phyloP scores from a whole-genome alignment of 805 yeast genomes.

The Groenewaldozyma salmanticensis region DNA sequence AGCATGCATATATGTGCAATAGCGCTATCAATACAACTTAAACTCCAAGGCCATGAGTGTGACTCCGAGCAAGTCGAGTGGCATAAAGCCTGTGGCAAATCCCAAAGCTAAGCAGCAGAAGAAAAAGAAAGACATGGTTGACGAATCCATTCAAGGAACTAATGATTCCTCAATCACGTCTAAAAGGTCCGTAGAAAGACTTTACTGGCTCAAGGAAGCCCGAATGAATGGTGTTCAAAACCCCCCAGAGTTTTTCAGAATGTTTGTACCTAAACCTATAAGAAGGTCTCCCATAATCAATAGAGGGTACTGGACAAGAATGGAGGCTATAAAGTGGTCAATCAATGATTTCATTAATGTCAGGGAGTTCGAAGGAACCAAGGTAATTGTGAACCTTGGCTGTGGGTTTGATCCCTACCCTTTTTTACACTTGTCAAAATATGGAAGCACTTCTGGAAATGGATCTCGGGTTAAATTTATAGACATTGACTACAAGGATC shows the following conservation, averaged over 20 bases:
- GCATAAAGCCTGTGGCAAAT: too few relatives aligned
- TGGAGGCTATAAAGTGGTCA: slow-evolving; percentile 53
- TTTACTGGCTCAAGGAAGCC: slow-evolving; percentile 30
- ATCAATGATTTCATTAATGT: slow-evolving; percentile 33
- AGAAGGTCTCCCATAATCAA: slow-evolving; percentile 74
- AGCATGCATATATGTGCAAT: too few relatives aligned
- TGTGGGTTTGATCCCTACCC: slow-evolving; percentile 69
- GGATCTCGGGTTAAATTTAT: slow-evolving; percentile 38
- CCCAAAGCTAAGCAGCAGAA: slow-evolving; percentile 4
- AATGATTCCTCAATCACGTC: slow-evolving; percentile 78
- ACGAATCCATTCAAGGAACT: slow-evolving; percentile 71
- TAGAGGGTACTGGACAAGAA: slow-evolving; percentile 74
- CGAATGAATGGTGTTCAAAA: slow-evolving; percentile 6
- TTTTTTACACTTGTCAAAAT: slow-evolving; percentile 37
- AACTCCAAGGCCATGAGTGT: too few relatives aligned
- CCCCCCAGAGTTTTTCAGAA: slow-evolving; percentile 42
- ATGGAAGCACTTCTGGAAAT: slow-evolving; percentile 8
- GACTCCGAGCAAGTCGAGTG: too few relatives aligned
- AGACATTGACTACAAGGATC: slow-evolving; percentile 69
- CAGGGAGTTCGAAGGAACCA: slow-evolving; percentile 17
- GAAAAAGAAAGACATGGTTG: slow-evolving; percentile 26
- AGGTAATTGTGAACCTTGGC: slow-evolving; percentile 58
- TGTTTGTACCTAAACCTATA: slow-evolving; percentile 55
- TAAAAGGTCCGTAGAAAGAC: slow-evolving; percentile 65
- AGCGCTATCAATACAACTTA: too few relatives aligned